A percentile compares a stretch with the other conserved stretches of the same genome.
Conservation (phyloP, 345 rosid species). For the Pelargonium nanum region DNA sequence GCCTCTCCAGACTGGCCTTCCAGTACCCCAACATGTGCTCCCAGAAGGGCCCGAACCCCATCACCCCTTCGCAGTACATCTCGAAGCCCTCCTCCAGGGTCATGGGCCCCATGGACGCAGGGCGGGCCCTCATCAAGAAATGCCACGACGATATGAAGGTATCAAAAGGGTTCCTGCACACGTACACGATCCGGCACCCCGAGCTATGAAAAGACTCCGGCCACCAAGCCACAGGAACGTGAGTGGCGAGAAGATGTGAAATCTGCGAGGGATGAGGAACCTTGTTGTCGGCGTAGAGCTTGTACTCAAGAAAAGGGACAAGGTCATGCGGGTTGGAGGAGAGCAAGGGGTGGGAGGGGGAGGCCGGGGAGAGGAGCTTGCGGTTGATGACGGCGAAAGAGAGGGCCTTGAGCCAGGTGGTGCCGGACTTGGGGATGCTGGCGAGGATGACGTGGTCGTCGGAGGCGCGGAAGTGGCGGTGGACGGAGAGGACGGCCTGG, state of each 20-base stretch:
- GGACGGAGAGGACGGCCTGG: slow-evolving; percentile 31
- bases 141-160: slow-evolving; percentile 17
- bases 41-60: slow-evolving; percentile 28
- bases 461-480: slow-evolving; percentile 20
- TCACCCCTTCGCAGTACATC: slow-evolving; percentile 19
- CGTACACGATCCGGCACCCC: slow-evolving; percentile 15
- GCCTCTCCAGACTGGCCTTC: slow-evolving; percentile 19
- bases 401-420: slow-evolving; percentile 35
- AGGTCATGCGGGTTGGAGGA: slow-evolving; percentile 30
- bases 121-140: slow-evolving; percentile 8
- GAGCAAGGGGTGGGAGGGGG: slow-evolving; percentile 15
- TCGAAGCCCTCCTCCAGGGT: slow-evolving; percentile 24
- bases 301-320: slow-evolving; percentile 25
- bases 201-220: slow-evolving; percentile 8
- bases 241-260: slow-evolving; percentile 15
- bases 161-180: slow-evolving; percentile 21
- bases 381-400: slow-evolving; percentile 21
- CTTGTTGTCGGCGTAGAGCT: slow-evolving; percentile 9
- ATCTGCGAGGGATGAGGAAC: slow-evolving; percentile 10
- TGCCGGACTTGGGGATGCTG: slow-evolving; percentile 32
- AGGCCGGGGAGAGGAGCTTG: background rate
- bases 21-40: slow-evolving; percentile 27
- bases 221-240: slow-evolving; percentile 12
- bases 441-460: slow-evolving; percentile 21
- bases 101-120: slow-evolving; percentile 4